These are phyloP conservation scores for Rutstroemia sp. DNA, from an alignment of 2,329 filamentous ascomycete species.

Conservation along the genomic window DNA sequence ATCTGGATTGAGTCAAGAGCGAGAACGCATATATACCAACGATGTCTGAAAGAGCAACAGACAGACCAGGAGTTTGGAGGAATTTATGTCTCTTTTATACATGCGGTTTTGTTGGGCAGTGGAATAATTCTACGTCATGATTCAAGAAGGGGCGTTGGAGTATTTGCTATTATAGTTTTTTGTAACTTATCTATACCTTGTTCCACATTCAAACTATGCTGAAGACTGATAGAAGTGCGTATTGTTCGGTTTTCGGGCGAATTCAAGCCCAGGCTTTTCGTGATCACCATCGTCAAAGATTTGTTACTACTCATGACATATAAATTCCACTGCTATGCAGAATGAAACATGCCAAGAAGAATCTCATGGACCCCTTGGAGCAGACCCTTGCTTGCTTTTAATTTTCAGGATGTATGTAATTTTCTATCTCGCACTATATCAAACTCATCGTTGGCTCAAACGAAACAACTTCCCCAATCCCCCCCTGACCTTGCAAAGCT, in stretches of 20 bases:
- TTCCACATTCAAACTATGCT: background rate
- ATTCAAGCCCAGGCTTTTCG: background rate
- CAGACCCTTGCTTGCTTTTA: background rate
- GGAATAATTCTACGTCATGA: background rate
- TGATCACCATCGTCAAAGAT: no score
- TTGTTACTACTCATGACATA: no score
- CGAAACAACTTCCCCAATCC: conserved; percentile 61
- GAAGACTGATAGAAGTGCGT: background rate
- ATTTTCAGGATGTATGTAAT: background rate
- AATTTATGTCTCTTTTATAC: conserved; percentile 11
- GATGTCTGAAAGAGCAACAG: background rate
- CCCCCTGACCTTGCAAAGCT: conserved; percentile 67
- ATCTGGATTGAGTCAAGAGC: conserved; percentile 8
- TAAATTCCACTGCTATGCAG: no score
- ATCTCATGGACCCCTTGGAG: no score
- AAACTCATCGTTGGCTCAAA: conserved; percentile 8
- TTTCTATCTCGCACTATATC: background rate
- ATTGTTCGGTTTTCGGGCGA: background rate
- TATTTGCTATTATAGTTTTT: background rate
- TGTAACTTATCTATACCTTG: background rate
- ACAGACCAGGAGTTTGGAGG: conserved; percentile 4
- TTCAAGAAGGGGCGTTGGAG: conserved; percentile 4
- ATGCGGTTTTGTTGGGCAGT: background rate
- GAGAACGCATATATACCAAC: conserved; percentile 16
- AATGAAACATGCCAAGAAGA: no score